Conservation (phyloP, 768 basidiomycete species). For the Baorangia bicolor region DNA sequence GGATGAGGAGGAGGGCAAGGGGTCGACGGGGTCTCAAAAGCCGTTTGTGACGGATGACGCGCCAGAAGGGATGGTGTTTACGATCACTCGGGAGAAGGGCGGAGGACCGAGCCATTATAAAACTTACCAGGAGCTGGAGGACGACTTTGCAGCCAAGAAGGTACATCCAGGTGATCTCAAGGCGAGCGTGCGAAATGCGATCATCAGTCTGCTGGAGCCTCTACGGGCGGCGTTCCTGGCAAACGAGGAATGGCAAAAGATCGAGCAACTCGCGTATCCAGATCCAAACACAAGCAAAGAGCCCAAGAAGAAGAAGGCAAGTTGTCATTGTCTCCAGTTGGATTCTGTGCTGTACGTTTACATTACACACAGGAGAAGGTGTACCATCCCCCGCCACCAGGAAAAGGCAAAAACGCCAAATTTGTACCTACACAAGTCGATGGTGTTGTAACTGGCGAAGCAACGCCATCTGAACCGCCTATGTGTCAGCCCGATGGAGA, state of each 20-base stretch:
- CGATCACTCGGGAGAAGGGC: conserved; percentile 73
- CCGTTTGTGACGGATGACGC: conserved; percentile 69
- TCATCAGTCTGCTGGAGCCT: conserved; percentile 75
- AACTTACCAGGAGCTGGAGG: conserved; percentile 62
- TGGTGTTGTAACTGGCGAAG: neutral
- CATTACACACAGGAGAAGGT: conserved; percentile 58
- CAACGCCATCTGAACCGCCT: neutral
- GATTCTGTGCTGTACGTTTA: neutral
- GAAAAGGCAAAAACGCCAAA: conserved; percentile 60
- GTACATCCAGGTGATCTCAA: conserved; percentile 94
- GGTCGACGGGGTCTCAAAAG: conserved; percentile 48
- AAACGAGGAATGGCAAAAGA: conserved; percentile 76
- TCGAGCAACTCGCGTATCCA: conserved; percentile 83
- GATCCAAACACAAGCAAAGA: conserved; percentile 62
- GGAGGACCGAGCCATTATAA: conserved; percentile 71
- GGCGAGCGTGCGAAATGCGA: conserved; percentile 65
- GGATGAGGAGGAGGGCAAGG: conserved; percentile 45
- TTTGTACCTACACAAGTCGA: conserved; percentile 3
- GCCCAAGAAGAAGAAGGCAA: conserved; percentile 61
- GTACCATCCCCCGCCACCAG: conserved; percentile 82
- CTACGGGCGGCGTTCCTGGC: conserved; percentile 75
- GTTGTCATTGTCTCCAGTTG: neutral
- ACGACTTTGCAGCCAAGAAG: conserved; percentile 71
- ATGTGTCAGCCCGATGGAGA: conserved; percentile 5
- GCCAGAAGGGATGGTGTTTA: conserved; percentile 80